These are phyloP conservation scores for Penicillium cataractarum DNA, from an alignment of 495 filamentous ascomycete species.

Conservation along the genomic window DNA sequence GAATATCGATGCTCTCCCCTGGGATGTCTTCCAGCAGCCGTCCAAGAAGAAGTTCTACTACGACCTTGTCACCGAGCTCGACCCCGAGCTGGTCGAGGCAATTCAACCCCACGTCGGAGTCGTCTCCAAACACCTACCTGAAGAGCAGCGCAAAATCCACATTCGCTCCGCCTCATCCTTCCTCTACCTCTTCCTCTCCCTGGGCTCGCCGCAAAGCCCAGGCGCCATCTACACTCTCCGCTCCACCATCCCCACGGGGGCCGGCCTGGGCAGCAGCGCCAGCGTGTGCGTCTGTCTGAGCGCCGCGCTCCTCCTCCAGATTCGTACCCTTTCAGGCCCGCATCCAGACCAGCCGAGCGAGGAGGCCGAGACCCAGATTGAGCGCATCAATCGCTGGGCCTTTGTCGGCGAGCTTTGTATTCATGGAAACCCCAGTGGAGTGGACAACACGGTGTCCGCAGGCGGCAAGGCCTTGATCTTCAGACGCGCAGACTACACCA, in stretches of 20 bases:
- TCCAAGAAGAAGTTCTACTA: slow-evolving; percentile 93
- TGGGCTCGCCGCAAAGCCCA: slow-evolving; percentile 75
- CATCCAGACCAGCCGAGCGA: slow-evolving; percentile 83
- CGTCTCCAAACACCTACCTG: slow-evolving; percentile 66
- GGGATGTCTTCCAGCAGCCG: slow-evolving; percentile 75
- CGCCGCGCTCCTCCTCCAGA: slow-evolving; percentile 83
- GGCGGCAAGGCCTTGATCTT: slow-evolving; percentile 93
- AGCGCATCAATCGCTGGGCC: slow-evolving; percentile 96
- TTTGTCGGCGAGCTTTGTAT: slow-evolving; percentile 97
- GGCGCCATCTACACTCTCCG: slow-evolving; percentile 88
- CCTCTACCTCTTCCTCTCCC: slow-evolving; percentile 88
- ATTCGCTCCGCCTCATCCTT: slow-evolving; percentile 79
- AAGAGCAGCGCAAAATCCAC: slow-evolving; percentile 75
- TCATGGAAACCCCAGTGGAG: slow-evolving; percentile 92
- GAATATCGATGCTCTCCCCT: slow-evolving; percentile 88
- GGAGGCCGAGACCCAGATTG: slow-evolving; percentile 81
- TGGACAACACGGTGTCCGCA: slow-evolving; percentile 96
- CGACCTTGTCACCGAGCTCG: slow-evolving; percentile 80
- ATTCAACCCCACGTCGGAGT: slow-evolving; percentile 73
- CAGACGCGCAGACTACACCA: slow-evolving; percentile 74
- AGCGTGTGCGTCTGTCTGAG: slow-evolving; percentile 91
- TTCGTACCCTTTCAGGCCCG: slow-evolving; percentile 81
- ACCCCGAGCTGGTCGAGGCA: slow-evolving; percentile 75
- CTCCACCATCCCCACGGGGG: slow-evolving; percentile 91
- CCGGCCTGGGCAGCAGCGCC: slow-evolving; percentile 89